Conservation (phyloP, 495 filamentous ascomycete species). For the Podospora sp. region DNA sequence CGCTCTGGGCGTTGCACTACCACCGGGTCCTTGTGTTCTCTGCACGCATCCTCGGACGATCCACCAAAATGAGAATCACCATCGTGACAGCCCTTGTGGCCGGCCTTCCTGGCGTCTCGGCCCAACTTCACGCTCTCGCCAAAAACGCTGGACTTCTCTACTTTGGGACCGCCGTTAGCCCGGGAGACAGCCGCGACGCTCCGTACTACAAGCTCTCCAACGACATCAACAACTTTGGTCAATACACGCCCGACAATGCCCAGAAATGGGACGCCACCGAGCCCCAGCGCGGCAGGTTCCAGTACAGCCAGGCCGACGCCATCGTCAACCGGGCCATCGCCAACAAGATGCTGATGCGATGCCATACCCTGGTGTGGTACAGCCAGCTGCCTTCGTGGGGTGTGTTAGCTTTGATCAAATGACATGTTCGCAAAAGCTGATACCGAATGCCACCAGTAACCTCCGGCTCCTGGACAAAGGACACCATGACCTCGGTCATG, state of each 20-base stretch:
- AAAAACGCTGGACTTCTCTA: conserved; percentile 53
- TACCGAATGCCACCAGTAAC: conserved; percentile 8
- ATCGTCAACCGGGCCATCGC: conserved; percentile 54
- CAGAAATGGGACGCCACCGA: conserved; percentile 60
- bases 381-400: conserved; percentile 60
- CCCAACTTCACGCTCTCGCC: conserved; percentile 50
- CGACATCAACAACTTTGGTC: conserved; percentile 56
- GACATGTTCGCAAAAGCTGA: too few relatives aligned
- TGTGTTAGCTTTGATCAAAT: conserved; percentile 10
- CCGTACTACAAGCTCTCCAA: conserved; percentile 43
- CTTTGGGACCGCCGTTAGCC: conserved; percentile 63
- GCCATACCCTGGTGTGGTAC: conserved; percentile 61
- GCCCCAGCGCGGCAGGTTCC: conserved; percentile 47
- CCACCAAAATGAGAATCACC: conserved; percentile 16
- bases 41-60: conserved; percentile 3
- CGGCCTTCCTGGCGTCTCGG: conserved; percentile 8
- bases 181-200: conserved; percentile 52
- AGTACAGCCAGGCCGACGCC: conserved; percentile 47
- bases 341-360: conserved; percentile 56
- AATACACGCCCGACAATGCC: conserved; percentile 61
- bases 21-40: conserved; percentile 7
- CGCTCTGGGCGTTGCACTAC: background rate
- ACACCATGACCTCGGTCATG: conserved; percentile 51
- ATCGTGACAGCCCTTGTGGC: conserved; percentile 9
- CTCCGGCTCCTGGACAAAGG: conserved; percentile 55